Percentiles rank a stretch among this genome's conserved stretches.
phyloP scores from a whole-genome alignment of 768 basidiomycete species.

The Termitomyces sp. region DNA sequence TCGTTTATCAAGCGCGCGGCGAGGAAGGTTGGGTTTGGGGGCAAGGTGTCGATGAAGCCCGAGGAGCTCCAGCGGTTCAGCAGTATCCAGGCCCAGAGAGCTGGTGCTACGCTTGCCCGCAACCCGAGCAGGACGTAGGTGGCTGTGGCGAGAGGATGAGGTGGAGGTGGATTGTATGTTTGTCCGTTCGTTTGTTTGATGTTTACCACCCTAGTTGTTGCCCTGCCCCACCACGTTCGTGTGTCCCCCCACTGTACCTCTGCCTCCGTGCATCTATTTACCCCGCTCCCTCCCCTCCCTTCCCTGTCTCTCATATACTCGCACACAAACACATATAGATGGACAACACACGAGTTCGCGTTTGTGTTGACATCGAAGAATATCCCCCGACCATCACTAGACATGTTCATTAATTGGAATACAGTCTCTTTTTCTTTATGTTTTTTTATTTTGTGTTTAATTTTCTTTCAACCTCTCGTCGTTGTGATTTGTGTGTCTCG shows the following conservation, averaged over 20 bases:
- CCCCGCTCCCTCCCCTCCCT: too few species aligned
- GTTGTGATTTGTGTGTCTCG: too few species aligned
- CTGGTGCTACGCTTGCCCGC: constrained; percentile 74
- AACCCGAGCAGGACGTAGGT: constrained; percentile 61
- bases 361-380: not conserved
- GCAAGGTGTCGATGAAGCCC: constrained; percentile 74
- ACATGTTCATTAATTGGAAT: not conserved
- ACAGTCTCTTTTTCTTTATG: not conserved
- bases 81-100: constrained; percentile 76
- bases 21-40: constrained; percentile 84
- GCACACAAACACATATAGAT: not conserved
- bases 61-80: constrained; percentile 85
- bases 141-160: not conserved
- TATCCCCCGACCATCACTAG: not conserved
- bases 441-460: not conserved
- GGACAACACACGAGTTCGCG: not conserved
- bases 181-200: not conserved
- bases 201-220: not conserved
- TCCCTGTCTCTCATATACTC: not conserved
- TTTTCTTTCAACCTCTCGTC: not conserved
- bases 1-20: constrained; percentile 87
- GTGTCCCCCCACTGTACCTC: not conserved
- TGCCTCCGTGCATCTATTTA: too few species aligned
- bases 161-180: not conserved
- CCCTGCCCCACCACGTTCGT: not conserved